Base-by-base conservation (phyloP, 192 early-diverging fungal genomes). In the Coemansia sp. region DNA sequence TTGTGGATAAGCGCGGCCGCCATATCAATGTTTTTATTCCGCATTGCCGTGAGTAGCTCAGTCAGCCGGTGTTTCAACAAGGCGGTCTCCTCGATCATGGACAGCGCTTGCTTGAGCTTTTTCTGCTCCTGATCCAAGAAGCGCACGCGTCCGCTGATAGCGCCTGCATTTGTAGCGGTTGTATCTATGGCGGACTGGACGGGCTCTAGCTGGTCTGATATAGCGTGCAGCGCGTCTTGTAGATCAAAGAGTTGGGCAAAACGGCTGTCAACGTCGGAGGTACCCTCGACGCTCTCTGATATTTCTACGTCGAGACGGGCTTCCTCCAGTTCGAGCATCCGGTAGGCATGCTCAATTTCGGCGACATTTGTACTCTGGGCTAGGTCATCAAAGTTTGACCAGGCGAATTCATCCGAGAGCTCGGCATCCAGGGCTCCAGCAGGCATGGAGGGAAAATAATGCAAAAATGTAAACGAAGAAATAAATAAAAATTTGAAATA, bases 111-210 rank as follows among this genome's bases (percentile, higher is more conserved):
- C 70, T 89, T 88, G 9, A 94, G 90, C 34, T 88, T 82, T 16
- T 87, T 87, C 70, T 92, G 86, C 65, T 95, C 93, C 59, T 87
- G 77, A 76, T 97, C 95, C 37, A 97, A 71, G 65, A 90, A 87
- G 24, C 95, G 80, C 53, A 97, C 93, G 70, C 92, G 92, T 20
- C 84, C 89, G 68, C 91, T 93, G 60, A 97, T 95, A 7, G 84
- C 85, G 39, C 93, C 92, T 0, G 95, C 94, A 63, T 93, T 83
- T 10, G 74, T 70, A 0, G 93, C 80, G 0, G 80, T 78, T 5
- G 71, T 60, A 27, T 83, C 75, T 30, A 83, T 73, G 12, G 49
- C 68, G 3, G 61, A 27, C 59, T 74, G 80, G 32, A 67, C 68
- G 2, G 80, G 80, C 11, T 29, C 61, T n/a, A 82, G 61, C 15